Conservation (phyloP, 306 rosid species). For the Dryas drummondii region DNA sequence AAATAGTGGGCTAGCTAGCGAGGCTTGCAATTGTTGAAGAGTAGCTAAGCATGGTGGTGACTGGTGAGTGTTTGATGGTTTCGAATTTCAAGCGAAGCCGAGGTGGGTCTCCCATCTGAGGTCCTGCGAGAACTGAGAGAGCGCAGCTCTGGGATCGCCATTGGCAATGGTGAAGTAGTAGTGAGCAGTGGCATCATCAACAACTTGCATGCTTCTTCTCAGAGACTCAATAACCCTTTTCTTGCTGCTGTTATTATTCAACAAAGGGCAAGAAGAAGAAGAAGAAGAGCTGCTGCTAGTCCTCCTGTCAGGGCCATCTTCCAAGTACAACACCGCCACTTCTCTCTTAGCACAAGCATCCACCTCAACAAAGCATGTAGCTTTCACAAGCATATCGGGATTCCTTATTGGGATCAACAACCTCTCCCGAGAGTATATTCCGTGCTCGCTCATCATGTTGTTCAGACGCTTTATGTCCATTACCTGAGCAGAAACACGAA, state of each 20-base stretch:
- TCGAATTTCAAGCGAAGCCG: conserved; percentile 35
- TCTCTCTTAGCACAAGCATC: conserved; percentile 82
- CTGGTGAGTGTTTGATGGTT: not conserved
- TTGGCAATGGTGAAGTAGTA: conserved; percentile 78
- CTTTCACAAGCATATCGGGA: conserved; percentile 53
- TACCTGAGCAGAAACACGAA: conserved; percentile 44
- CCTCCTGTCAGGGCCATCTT: conserved; percentile 51
- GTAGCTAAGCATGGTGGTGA: too few relatives aligned
- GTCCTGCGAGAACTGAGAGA: conserved; percentile 74
- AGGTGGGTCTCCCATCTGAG: conserved; percentile 72
- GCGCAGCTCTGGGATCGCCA: conserved; percentile 89
- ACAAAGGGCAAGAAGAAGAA: not conserved
- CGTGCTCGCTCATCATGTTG: conserved; percentile 98
- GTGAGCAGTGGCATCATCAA: conserved; percentile 82
- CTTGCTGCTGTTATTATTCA: conserved; percentile 33
- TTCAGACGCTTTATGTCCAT: conserved; percentile 79
- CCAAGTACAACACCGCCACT: conserved; percentile 77
- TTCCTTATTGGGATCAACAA: conserved; percentile 73
- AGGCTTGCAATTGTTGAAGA: too few relatives aligned
- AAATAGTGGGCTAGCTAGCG: too few relatives aligned
- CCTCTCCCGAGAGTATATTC: conserved; percentile 91
- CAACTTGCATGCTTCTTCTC: conserved; percentile 88
- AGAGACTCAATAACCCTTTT: conserved; percentile 65
- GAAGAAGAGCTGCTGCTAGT: not conserved
- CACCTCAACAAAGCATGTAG: conserved; percentile 74